Conservation (phyloP, 345 rosid species). For the Hirschfeldia incana region DNA sequence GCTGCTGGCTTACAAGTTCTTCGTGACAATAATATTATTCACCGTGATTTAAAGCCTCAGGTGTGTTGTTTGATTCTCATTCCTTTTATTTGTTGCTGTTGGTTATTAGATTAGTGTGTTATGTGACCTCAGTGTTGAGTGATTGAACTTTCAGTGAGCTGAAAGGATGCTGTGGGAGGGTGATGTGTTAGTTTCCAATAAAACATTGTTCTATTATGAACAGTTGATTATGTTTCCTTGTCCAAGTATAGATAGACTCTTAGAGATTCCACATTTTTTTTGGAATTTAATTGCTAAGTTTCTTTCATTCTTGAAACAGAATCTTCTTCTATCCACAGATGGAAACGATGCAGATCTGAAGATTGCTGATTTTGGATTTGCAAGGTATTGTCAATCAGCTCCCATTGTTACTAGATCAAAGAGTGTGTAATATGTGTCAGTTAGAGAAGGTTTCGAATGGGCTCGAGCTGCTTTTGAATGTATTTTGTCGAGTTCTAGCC, state of each 20-base stretch:
- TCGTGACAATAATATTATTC: constrained; percentile 90
- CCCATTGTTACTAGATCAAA: constrained; percentile 37
- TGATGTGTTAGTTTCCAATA: neutral
- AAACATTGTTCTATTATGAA: neutral
- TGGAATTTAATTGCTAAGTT: constrained; percentile 42
- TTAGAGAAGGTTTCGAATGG: constrained; percentile 40
- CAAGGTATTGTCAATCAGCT: constrained; percentile 59
- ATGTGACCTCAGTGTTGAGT: neutral
- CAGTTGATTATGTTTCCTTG: neutral
- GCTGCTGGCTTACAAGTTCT: constrained; percentile 86
- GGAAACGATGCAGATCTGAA: constrained; percentile 65
- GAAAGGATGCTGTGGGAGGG: neutral
- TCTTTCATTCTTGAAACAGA: constrained; percentile 56
- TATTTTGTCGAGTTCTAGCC: constrained; percentile 27
- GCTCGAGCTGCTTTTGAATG: constrained; percentile 37
- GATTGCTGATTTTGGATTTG: constrained; percentile 99
- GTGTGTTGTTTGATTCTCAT: constrained; percentile 43
- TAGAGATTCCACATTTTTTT: constrained; percentile 16
- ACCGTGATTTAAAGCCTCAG: constrained; percentile 98
- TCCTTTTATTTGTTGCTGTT: constrained; percentile 9
- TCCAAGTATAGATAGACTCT: neutral
- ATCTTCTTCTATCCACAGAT: constrained; percentile 81
- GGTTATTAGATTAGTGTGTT: neutral
- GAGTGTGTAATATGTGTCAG: constrained; percentile 31
- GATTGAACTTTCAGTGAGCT: neutral